Percentiles rank a stretch among this genome's conserved stretches.
These are phyloP conservation scores for Pyrus communis DNA, from an alignment of 306 rosid genomes.

Conservation along the genomic window DNA sequence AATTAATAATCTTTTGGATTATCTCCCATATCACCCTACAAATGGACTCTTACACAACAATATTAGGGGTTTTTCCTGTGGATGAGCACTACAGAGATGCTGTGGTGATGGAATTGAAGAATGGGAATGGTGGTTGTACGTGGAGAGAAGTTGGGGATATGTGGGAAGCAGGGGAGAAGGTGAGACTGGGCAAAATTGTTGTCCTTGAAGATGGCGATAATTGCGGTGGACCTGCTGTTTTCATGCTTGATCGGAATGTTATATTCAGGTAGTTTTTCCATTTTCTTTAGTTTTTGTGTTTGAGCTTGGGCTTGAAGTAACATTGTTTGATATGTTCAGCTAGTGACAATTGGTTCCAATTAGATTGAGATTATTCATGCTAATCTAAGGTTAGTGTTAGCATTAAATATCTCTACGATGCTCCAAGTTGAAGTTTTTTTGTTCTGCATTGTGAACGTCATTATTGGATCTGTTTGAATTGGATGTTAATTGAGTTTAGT, in stretches of 20 bases:
- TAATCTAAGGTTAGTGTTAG: neutral
- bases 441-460: neutral
- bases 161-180: conserved; percentile 61
- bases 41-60: conserved; percentile 2
- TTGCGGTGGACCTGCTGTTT: conserved; percentile 38
- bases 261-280: conserved; percentile 51
- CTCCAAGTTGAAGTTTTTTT: neutral
- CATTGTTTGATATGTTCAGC: neutral
- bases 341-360: neutral
- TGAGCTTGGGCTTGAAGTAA: neutral
- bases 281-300: neutral
- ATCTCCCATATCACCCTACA: too few species aligned
- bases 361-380: neutral
- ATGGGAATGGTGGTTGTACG: conserved; percentile 21
- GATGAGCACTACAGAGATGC: conserved; percentile 63
- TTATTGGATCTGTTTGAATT: neutral
- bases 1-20: too few species aligned
- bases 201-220: conserved; percentile 39
- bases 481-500: too few species aligned
- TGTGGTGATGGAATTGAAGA: conserved; percentile 53
- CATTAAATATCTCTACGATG: neutral
- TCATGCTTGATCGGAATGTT: conserved; percentile 66
- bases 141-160: conserved; percentile 73
- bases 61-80: conserved; percentile 72
- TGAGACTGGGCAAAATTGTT: conserved; percentile 60